Percentiles rank a stretch among this genome's conserved stretches.
These are phyloP conservation scores for Tetrapisispora taiwanensis DNA, from an alignment of 805 yeast genomes.

Conservation along the genomic window DNA sequence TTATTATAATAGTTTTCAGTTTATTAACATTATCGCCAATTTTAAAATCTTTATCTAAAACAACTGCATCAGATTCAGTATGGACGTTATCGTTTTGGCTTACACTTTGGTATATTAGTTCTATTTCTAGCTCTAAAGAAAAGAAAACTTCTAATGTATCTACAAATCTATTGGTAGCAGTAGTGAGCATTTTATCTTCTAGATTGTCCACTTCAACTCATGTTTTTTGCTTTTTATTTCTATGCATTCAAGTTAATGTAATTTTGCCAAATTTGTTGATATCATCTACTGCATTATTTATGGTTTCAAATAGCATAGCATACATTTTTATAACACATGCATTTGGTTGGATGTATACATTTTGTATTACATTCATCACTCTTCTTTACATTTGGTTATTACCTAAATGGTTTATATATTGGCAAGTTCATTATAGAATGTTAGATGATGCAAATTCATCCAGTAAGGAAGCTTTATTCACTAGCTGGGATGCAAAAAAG, in stretches of 20 bases:
- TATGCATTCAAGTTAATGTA: constrained; percentile 25
- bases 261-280: constrained; percentile 21
- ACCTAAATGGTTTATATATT: constrained; percentile 24
- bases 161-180: constrained; percentile 73
- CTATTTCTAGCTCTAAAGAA: constrained; percentile 3
- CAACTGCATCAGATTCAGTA: constrained; percentile 87
- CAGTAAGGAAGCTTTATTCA: background rate
- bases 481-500: constrained; percentile 15
- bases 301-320: constrained; percentile 15
- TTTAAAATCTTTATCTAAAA: constrained; percentile 72
- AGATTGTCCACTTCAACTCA: constrained; percentile 60
- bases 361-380: constrained; percentile 12
- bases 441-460: constrained; percentile 6
- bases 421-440: constrained; percentile 23
- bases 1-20: constrained; percentile 56
- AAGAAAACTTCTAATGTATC: constrained; percentile 45
- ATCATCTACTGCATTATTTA: constrained; percentile 11
- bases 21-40: constrained; percentile 81
- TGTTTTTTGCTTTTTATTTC: constrained; percentile 76
- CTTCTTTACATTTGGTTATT: constrained; percentile 13
- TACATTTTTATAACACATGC: constrained; percentile 16
- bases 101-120: constrained; percentile 48
- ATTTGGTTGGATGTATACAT: constrained; percentile 17
- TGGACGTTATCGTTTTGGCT: constrained; percentile 87
- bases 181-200: constrained; percentile 86